Evolutionary conservation across 257 asterid species (phyloP).

Genomic region (Osmanthus fragrans): DNA sequence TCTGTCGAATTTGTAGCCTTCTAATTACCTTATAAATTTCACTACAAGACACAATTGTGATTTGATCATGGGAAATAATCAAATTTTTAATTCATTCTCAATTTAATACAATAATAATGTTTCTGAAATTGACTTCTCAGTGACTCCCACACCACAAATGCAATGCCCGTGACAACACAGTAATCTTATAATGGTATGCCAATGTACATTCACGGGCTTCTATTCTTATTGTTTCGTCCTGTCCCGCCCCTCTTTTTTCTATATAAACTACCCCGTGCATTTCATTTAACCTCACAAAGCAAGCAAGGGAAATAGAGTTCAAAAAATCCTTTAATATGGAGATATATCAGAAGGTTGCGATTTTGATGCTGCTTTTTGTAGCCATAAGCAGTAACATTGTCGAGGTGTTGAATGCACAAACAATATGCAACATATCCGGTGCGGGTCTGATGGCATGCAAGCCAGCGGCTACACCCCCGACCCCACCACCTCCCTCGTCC

Average conservation of each 20-base stretch:
- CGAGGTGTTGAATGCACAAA: conserved; percentile 31
- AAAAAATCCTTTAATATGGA: conserved; percentile 18
- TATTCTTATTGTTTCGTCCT: not conserved
- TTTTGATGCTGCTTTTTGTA: conserved; percentile 19
- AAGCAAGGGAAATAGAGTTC: not conserved
- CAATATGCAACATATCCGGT: conserved; percentile 43
- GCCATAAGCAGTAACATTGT: conserved; percentile 7
- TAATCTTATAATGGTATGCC: conserved; percentile 9
- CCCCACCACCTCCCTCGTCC: conserved; percentile 46
- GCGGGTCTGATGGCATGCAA: conserved; percentile 46
- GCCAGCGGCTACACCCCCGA: conserved; percentile 51
- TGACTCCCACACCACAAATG: conserved; percentile 12
- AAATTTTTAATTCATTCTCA: not conserved
- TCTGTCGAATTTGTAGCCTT: not conserved
- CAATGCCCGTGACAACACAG: conserved; percentile 34
- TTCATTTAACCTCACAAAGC: not conserved
- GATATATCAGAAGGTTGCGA: conserved; percentile 14
- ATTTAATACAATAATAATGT: not conserved
- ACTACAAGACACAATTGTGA: not conserved
- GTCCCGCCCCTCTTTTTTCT: not conserved
- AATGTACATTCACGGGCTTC: conserved; percentile 18
- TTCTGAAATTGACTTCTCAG: not conserved
- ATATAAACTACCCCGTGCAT: conserved; percentile 19
- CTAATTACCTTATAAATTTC: not conserved
- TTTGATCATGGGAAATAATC: not conserved